A percentile compares a stretch with the other conserved stretches of the same genome.
These are phyloP conservation scores for Gracilaria caudata DNA, from an alignment of 23 red algal genomes.

Conservation along the genomic window DNA sequence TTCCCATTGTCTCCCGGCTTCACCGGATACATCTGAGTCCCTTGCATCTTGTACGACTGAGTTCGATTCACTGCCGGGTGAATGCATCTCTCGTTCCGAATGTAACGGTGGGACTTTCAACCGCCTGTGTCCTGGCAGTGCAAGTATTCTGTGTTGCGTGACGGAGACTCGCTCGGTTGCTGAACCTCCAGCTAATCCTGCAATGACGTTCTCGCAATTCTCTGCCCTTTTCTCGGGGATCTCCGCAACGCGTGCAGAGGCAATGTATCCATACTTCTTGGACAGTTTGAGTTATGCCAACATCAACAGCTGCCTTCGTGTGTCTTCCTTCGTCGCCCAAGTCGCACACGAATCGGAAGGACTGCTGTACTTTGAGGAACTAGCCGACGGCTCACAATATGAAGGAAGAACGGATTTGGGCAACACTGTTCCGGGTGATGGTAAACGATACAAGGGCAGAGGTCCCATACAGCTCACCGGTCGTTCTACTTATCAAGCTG, in stretches of 20 bases:
- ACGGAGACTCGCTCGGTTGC: background rate
- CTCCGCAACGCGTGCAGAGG: background rate
- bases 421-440: conserved; percentile 13
- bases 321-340: background rate
- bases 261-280: conserved; percentile 22
- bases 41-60: background rate
- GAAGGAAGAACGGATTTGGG: background rate
- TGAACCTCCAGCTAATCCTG: background rate
- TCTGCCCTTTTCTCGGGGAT: background rate
- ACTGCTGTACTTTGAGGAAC: conserved; percentile 18
- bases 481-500: background rate
- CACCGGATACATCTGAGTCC: background rate
- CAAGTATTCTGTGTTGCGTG: conserved; percentile 21
- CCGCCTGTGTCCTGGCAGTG: background rate
- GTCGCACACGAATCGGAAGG: conserved; percentile 5
- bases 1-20: background rate
- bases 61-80: background rate
- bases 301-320: conserved; percentile 2
- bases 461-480: conserved; percentile 30
- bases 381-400: background rate
- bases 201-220: background rate
- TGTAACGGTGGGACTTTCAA: conserved; percentile 34
- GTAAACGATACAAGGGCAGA: background rate
- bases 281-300: conserved; percentile 9
- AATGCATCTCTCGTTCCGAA: conserved; percentile 8